Evolutionary conservation across 495 filamentous ascomycete species (phyloP).

Genomic region (Elaphomyces granulatus): DNA sequence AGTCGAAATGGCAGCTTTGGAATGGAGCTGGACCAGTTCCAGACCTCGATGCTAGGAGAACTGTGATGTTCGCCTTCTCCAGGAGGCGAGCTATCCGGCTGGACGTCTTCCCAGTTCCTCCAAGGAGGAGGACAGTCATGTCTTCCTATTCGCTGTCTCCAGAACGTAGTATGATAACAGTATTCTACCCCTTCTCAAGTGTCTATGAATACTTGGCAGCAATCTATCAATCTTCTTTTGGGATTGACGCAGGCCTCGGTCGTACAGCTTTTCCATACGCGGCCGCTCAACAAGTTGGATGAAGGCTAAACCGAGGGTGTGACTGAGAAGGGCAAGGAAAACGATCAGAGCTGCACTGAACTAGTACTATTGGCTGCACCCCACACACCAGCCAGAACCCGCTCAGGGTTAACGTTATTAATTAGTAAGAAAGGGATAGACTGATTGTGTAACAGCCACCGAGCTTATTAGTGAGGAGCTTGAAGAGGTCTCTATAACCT

Average conservation of each 20-base stretch:
- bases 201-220: no score
- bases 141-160: constrained; percentile 19
- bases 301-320: constrained; percentile 71
- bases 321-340: constrained; percentile 68
- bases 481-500: no score
- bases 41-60: background rate
- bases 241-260: background rate
- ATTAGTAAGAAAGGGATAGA: constrained; percentile 98
- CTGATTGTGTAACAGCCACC: no score
- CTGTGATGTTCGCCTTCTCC: background rate
- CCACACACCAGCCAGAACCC: constrained; percentile 90
- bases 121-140: constrained; percentile 29
- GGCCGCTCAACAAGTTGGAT: constrained; percentile 90
- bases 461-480: no score
- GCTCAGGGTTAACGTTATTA: no score
- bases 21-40: background rate
- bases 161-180: background rate
- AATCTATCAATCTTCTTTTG: no score
- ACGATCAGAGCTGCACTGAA: constrained; percentile 81
- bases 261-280: constrained; percentile 83
- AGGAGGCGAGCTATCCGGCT: constrained; percentile 27
- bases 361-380: constrained; percentile 83
- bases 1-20: background rate
- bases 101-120: constrained; percentile 35
- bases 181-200: no score